Base-by-base conservation (phyloP, 352 stramenopile genomes). In the Stramenopiles sp. region DNA sequence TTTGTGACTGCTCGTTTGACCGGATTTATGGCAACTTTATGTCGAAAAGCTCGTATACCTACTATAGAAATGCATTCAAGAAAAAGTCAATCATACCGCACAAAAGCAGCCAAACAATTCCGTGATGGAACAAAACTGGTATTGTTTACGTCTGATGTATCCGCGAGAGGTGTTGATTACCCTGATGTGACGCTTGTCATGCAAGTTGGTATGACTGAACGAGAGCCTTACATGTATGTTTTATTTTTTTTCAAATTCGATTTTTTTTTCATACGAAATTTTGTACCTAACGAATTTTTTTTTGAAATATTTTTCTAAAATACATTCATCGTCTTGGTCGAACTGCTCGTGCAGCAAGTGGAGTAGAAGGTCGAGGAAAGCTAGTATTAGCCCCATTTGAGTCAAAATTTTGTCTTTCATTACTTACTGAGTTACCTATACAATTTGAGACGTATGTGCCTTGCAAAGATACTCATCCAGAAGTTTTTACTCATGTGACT, bases 21-120 rank as follows among this genome's bases (percentile, higher is more conserved):
- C 1, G 55, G 66, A 39, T 77, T 81, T 51, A 72, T 73, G 55
- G 62, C 69, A 4, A 59, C 81, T 44, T 61, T 92, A 26, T 85
- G 87, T 47, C 56, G 59, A 19, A 52, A 50, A 38, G 57, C 52
- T 54, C 51, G 28, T 17, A 15, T 50, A 8, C 21, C 18, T 10
- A 64, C 88, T 17, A 56, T 91, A 1, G 74, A 92, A 50, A 88
- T 93, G 35, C 80, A 95, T 58, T 91, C 72, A 17, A 60, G 70
- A 37, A 93, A 91, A 62, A 77, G 61, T 40, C 78, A 93, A 51
- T 49, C 55, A 0, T 49, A 64, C 41, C 65, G 78, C 34, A 79
- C 60, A 22, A 77, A 73, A 49, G 63, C 66, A 19, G 64, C 64
- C 7, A 56, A 84, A 15, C 47, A 62, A 5, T 94, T 93, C 58